phyloP scores from a whole-genome alignment of 2,329 filamentous ascomycete species.

The Apiospora aurea region DNA sequence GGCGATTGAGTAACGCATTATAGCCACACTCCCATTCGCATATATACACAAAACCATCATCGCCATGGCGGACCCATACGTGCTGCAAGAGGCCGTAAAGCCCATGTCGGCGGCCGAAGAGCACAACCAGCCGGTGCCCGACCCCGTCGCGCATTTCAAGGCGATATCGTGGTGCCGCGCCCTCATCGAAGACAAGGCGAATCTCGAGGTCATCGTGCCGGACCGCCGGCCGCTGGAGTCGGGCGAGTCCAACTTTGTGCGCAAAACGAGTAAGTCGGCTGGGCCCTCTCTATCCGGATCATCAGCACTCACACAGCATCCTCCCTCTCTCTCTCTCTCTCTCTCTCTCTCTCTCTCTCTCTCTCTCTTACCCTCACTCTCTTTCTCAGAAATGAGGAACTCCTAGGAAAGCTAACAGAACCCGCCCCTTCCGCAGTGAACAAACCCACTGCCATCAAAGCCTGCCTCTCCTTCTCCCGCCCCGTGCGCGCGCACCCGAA shows the following conservation, averaged over 20 bases:
- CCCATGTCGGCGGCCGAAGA: slow-evolving; percentile 26
- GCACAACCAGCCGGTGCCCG: slow-evolving; percentile 35
- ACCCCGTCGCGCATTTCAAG: slow-evolving; percentile 39
- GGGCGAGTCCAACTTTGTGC: slow-evolving; percentile 38
- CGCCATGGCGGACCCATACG: not conserved
- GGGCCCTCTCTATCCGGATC: too few species aligned
- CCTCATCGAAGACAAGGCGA: slow-evolving; percentile 34
- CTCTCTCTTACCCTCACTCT: not conserved
- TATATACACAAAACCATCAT: too few species aligned
- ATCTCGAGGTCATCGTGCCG: slow-evolving; percentile 34
- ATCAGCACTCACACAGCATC: not conserved
- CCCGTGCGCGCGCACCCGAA: not conserved
- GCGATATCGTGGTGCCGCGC: slow-evolving; percentile 39
- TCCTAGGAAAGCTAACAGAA: too few species aligned
- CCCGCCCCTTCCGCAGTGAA: slow-evolving; percentile 30
- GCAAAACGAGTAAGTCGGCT: slow-evolving; percentile 30
- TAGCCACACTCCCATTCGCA: too few species aligned
- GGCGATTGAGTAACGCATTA: too few species aligned
- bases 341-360: not conserved
- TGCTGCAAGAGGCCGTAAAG: slow-evolving; percentile 21
- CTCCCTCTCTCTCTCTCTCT: too few species aligned
- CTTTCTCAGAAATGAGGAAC: not conserved
- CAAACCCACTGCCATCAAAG: slow-evolving; percentile 34
- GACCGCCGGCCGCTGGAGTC: slow-evolving; percentile 37
- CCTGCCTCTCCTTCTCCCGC: slow-evolving; percentile 36